Evolutionary conservation across 768 basidiomycete species (phyloP).

Genomic region (Tricholoma flavovirens): DNA sequence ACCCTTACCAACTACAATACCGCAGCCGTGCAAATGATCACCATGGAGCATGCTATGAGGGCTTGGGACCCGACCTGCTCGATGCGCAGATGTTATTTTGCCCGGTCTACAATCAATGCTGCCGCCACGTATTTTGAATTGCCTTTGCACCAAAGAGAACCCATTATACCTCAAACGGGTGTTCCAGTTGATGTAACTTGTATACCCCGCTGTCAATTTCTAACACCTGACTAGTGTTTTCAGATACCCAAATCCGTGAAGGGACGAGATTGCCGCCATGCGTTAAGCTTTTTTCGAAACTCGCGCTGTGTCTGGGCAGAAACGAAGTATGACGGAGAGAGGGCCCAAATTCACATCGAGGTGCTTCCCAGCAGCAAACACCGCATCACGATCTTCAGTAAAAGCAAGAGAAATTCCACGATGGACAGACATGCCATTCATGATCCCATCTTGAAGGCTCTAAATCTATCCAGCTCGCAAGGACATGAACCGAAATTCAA

Average conservation of each 20-base stretch:
- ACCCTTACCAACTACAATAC: constrained; percentile 54
- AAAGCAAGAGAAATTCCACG: constrained; percentile 82
- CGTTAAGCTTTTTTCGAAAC: constrained; percentile 38
- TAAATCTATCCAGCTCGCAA: constrained; percentile 34
- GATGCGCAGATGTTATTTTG: constrained; percentile 49
- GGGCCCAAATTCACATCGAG: constrained; percentile 88
- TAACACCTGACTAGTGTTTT: neutral
- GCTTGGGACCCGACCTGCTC: constrained; percentile 60
- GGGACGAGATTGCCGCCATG: constrained; percentile 55
- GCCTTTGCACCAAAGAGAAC: constrained; percentile 19
- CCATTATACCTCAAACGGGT: constrained; percentile 44
- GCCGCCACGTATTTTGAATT: constrained; percentile 42
- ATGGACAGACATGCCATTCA: constrained; percentile 66
- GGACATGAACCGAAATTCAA: constrained; percentile 18
- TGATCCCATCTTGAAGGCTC: constrained; percentile 49
- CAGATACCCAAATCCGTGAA: constrained; percentile 83
- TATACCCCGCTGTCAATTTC: neutral
- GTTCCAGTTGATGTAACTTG: constrained; percentile 52
- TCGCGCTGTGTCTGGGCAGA: constrained; percentile 69
- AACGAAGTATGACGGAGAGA: constrained; percentile 92
- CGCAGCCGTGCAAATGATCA: constrained; percentile 49
- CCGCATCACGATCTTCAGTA: constrained; percentile 76
- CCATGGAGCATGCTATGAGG: constrained; percentile 59
- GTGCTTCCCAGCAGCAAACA: constrained; percentile 31
- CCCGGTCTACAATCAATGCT: constrained; percentile 53